Evolutionary conservation across 805 yeast genomes (phyloP).

Genomic region (Hanseniaspora lachancei): DNA sequence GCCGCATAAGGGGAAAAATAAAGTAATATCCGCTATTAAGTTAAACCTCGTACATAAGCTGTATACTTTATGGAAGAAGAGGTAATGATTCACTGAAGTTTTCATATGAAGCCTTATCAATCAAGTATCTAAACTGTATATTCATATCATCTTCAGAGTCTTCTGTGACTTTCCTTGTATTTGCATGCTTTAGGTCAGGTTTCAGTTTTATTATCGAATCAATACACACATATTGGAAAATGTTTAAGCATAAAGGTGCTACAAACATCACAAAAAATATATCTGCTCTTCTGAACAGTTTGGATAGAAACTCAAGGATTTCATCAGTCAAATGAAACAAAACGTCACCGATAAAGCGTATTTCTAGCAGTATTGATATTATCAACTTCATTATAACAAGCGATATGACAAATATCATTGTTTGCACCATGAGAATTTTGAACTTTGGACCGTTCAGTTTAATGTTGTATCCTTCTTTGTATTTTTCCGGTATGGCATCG

Average conservation of each 20-base stretch:
- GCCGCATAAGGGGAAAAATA: neutral
- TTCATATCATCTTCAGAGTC: neutral
- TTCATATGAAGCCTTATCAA: conserved; percentile 4
- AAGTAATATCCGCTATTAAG: neutral
- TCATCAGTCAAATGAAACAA: conserved; percentile 29
- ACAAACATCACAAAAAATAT: conserved; percentile 77
- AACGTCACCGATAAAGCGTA: conserved; percentile 27
- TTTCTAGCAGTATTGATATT: conserved; percentile 43
- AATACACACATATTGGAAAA: conserved; percentile 57
- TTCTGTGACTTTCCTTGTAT: neutral
- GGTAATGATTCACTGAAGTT: neutral
- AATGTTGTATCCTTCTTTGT: conserved; percentile 6
- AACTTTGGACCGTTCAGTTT: conserved; percentile 6
- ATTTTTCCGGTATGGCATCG: neutral
- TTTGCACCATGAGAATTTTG: conserved; percentile 4
- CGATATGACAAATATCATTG: conserved; percentile 6
- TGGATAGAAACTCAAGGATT: conserved; percentile 63
- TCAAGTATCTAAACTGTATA: neutral
- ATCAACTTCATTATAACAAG: conserved; percentile 49
- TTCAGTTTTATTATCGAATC: conserved; percentile 62
- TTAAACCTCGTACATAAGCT: no score
- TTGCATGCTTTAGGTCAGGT: neutral
- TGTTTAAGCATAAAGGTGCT: conserved; percentile 60
- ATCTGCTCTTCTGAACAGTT: conserved; percentile 66
- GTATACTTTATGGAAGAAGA: neutral